Evolutionary conservation across 31 red algal species (phyloP).

Genomic region (Endocladia muricata): DNA sequence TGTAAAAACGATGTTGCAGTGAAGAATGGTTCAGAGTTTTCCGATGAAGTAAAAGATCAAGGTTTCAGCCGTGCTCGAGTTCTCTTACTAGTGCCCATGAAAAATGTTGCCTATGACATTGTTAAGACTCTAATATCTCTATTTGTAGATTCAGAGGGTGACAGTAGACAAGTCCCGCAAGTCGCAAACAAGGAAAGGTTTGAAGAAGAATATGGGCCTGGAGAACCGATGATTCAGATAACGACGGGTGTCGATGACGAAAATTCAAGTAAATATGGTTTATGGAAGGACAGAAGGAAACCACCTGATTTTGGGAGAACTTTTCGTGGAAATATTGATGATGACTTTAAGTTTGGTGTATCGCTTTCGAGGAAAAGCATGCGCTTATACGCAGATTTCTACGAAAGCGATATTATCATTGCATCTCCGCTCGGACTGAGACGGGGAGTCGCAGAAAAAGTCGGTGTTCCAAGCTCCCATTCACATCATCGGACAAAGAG

Average conservation of each 20-base stretch:
- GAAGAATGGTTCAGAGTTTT: background rate
- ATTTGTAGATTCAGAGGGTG: conserved; percentile 16
- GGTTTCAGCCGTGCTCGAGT: conserved; percentile 70
- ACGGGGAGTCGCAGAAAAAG: conserved; percentile 44
- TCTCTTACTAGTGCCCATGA: conserved; percentile 74
- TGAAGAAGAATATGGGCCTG: conserved; percentile 73
- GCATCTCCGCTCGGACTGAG: conserved; percentile 86
- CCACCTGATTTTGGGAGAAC: conserved; percentile 51
- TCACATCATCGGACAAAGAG: background rate
- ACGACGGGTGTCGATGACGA: conserved; percentile 4
- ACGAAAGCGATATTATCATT: conserved; percentile 73
- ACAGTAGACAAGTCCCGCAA: conserved; percentile 7
- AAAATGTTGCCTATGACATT: conserved; percentile 80
- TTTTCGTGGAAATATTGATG: conserved; percentile 87
- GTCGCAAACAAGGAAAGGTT: conserved; percentile 68
- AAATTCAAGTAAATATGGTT: background rate
- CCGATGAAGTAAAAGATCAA: conserved; percentile 52
- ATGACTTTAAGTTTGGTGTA: conserved; percentile 86
- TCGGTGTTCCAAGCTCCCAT: background rate
- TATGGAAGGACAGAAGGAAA: conserved; percentile 21
- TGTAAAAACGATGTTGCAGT: conserved; percentile 12
- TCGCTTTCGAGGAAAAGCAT: conserved; percentile 40
- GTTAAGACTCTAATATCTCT: conserved; percentile 46
- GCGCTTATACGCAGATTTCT: conserved; percentile 76
- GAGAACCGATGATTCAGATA: too few species aligned